Conservation (phyloP, 768 basidiomycete species). For the Lyophyllum atratum region DNA sequence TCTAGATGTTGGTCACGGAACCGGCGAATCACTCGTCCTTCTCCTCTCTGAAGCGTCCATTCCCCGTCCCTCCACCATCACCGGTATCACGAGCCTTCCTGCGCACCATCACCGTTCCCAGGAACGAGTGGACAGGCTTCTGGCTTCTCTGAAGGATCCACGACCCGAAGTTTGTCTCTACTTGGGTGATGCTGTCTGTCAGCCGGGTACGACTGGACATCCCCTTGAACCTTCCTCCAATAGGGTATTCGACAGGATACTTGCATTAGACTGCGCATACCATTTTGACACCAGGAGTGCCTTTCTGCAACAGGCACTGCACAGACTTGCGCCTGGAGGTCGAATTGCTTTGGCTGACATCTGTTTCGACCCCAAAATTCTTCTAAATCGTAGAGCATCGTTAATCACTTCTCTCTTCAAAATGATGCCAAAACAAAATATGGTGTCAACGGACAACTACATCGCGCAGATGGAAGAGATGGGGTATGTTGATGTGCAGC, state of each 20-base stretch:
- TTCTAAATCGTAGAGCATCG: conserved; percentile 24
- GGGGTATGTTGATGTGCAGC: conserved; percentile 53
- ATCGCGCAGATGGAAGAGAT: conserved; percentile 41
- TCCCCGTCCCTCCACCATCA: conserved; percentile 47
- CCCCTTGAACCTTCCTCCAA: conserved; percentile 43
- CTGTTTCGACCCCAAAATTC: conserved; percentile 40
- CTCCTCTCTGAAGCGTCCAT: conserved; percentile 47
- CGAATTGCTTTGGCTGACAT: conserved; percentile 64
- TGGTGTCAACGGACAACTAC: conserved; percentile 49
- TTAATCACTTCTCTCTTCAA: conserved; percentile 33
- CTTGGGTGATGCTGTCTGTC: conserved; percentile 54
- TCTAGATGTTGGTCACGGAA: conserved; percentile 68
- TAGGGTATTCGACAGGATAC: conserved; percentile 45
- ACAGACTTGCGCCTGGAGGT: conserved; percentile 49
- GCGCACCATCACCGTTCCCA: conserved; percentile 49
- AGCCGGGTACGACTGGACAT: conserved; percentile 29
- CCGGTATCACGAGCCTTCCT: conserved; percentile 59
- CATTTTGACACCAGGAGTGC: conserved; percentile 55
- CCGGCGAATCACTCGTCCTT: conserved; percentile 64
- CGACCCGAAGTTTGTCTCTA: conserved; percentile 39
- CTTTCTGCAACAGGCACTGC: conserved; percentile 55
- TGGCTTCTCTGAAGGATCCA: conserved; percentile 15
- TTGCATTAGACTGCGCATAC: conserved; percentile 71
- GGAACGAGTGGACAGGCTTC: conserved; percentile 37
- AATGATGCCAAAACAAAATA: conserved; percentile 51